A percentile compares a stretch with the other conserved stretches of the same genome.
Conservation (phyloP, 2,329 filamentous ascomycete species). For the Trichoderma asperellum region DNA sequence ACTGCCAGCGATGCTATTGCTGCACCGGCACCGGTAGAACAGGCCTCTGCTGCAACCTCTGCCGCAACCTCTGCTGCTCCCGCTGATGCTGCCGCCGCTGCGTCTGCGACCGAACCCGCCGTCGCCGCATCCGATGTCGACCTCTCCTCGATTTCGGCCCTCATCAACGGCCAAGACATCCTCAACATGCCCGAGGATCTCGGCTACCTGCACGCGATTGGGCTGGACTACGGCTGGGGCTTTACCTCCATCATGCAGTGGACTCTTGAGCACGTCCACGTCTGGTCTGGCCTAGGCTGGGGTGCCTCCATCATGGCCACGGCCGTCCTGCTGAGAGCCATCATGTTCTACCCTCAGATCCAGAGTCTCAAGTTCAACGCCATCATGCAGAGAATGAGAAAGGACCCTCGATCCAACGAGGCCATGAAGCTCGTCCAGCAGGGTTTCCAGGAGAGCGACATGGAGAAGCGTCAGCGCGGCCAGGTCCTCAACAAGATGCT, state of each 20-base stretch:
- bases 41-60: not conserved
- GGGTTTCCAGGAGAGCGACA: constrained; percentile 49
- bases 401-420: constrained; percentile 57
- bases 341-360: constrained; percentile 65
- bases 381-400: constrained; percentile 60
- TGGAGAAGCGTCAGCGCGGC: constrained; percentile 43
- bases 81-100: constrained; percentile 28
- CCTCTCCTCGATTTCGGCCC: constrained; percentile 41
- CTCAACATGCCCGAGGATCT: constrained; percentile 72
- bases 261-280: constrained; percentile 79
- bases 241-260: constrained; percentile 75
- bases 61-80: constrained; percentile 20
- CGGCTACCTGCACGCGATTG: constrained; percentile 81
- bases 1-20: constrained; percentile 30
- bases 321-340: constrained; percentile 65
- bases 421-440: constrained; percentile 56
- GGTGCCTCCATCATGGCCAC: constrained; percentile 72
- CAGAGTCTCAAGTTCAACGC: constrained; percentile 49
- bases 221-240: constrained; percentile 86
- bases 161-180: constrained; percentile 49
- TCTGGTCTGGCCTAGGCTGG: constrained; percentile 79
- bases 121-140: constrained; percentile 40
- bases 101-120: constrained; percentile 34
- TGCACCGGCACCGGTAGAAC: constrained; percentile 19
- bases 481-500: constrained; percentile 45